A percentile compares a stretch with the other conserved stretches of the same genome.
phyloP scores from a whole-genome alignment of 257 asterid genomes.

The Coffea eugenioides region DNA sequence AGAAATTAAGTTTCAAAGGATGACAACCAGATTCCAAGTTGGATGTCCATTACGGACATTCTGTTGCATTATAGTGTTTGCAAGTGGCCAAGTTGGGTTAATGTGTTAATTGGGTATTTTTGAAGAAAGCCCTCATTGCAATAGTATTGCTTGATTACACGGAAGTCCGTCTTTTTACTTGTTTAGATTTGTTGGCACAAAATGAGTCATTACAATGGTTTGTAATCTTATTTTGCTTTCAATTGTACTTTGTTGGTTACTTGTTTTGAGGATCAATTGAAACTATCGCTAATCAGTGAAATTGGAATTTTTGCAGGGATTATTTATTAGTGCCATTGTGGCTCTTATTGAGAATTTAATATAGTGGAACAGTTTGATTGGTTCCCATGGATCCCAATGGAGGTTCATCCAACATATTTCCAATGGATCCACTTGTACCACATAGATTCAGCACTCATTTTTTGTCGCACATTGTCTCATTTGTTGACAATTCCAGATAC shows the following conservation, averaged over 20 bases:
- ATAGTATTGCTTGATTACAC: not conserved
- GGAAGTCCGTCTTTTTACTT: not conserved
- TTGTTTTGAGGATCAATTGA: not conserved
- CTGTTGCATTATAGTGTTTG: not conserved
- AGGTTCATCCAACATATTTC: constrained; percentile 46
- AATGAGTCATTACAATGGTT: not conserved
- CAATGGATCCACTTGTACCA: constrained; percentile 63
- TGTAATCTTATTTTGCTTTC: not conserved
- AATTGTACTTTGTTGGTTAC: not conserved
- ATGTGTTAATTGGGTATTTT: not conserved
- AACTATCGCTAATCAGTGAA: not conserved
- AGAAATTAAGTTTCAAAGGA: not conserved
- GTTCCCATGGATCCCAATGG: constrained; percentile 55
- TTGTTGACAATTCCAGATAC: constrained; percentile 57
- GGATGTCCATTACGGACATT: too few relatives aligned
- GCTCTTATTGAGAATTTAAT: not conserved
- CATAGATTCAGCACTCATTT: constrained; percentile 40
- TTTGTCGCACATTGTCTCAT: constrained; percentile 47
- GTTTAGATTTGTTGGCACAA: not conserved
- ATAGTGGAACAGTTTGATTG: constrained; percentile 46
- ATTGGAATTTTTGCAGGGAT: not conserved
- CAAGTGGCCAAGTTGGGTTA: not conserved
- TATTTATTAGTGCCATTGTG: not conserved
- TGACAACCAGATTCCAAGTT: not conserved
- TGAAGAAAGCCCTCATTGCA: not conserved